Conservation (phyloP, 2,329 filamentous ascomycete species). For the Fusarium beomiforme region DNA sequence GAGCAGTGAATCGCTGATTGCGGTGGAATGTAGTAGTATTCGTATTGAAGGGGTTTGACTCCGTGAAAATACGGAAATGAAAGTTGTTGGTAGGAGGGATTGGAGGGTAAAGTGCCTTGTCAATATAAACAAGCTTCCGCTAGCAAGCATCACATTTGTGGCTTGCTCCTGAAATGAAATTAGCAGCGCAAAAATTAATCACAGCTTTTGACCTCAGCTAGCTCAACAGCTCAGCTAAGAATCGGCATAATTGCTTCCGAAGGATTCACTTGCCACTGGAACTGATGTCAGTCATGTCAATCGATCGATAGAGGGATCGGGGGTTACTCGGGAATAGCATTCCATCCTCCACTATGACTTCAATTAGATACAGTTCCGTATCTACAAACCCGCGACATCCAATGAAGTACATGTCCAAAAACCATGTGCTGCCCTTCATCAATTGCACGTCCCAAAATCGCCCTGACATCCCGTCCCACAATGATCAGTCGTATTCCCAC, state of each 20-base stretch:
- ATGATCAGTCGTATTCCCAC: constrained; percentile 52
- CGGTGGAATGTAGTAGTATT: background rate
- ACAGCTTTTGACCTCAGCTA: background rate
- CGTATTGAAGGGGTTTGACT: background rate
- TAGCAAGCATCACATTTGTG: background rate
- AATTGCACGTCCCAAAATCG: constrained; percentile 43
- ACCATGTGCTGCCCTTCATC: background rate
- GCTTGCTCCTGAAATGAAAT: constrained; percentile 27
- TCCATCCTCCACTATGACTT: background rate
- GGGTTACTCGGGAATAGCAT: background rate
- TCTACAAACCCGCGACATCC: background rate
- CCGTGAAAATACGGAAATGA: background rate
- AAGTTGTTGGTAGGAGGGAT: background rate
- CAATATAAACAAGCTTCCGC: background rate
- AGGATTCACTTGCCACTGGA: background rate
- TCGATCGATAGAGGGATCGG: background rate
- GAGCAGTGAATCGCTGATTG: background rate
- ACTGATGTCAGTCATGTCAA: background rate
- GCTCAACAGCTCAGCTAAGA: background rate
- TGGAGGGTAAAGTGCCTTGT: background rate
- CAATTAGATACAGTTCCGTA: background rate
- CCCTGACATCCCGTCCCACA: constrained; percentile 53
- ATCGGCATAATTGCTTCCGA: constrained; percentile 11
- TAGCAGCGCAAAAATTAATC: background rate
- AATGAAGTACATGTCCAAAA: background rate